Evolutionary conservation across 805 yeast genomes (phyloP), one percentile per base, ranked within the genome.

Genomic region (Saccharomycopsis selenospora): DNA sequence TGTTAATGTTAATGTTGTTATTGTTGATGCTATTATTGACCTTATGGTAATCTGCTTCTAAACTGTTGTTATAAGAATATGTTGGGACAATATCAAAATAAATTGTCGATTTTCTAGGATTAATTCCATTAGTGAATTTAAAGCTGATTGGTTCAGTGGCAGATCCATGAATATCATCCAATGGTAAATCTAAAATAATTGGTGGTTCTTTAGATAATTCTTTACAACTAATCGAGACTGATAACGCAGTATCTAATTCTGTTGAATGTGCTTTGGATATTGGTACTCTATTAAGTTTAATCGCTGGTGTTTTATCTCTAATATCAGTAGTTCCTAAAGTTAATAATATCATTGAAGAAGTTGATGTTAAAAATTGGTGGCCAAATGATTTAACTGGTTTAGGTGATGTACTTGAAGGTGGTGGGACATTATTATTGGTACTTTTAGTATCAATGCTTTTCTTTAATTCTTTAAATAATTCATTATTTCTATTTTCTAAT

Each of bases 61-160:
- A 40, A 41, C 46, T 46, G 43, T 45, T 30, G 14, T 67, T 65
- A 46, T 72, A 73, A 42, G 80, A 83, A 63, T 88, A 89, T 0
- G 97, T 87, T 22, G 96, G 96, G 14, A 90, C 88, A 48, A 90
- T 75, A 63, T 91, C 98, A 65, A 91, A 91, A 33, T 79, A 77
- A 30, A 91, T 63, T 2, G 75, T 62, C 11, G 82, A 75, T 46
- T 81, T 77, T 30, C 73, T 65, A 11, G 78, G 76, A 38, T 50
- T 42, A 27, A 68, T 67, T 36, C 68, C 64, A 46, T 74, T 65
- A 5, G 66, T 64, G 49, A 83, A 73, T 52, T 80, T 80, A 66
- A 91, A 87, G 6, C 82, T 70, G 38, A 91, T 75, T 2, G 95
- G 91, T 48, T 77, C 83, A 7, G 74, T 64, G 7, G 72, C 55